A percentile compares a stretch with the other conserved stretches of the same genome.
Evolutionary conservation across 1,139 yeast species (phyloP).

Genomic region (Zygotorulaspora mrakii): DNA sequence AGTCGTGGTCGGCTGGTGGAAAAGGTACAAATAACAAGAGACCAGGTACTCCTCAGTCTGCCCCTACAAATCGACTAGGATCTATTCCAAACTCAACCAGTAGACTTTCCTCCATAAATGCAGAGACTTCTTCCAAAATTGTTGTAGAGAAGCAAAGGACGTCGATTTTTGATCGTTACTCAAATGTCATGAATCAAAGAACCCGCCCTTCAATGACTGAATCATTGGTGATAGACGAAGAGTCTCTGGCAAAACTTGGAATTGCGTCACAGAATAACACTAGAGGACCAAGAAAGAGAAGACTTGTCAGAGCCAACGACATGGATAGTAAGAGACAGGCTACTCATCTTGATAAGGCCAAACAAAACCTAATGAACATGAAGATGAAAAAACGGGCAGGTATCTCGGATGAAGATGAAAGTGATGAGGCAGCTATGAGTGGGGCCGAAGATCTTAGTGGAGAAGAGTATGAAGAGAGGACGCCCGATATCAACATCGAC

Average conservation of each 20-base stretch:
- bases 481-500: slow-evolving; percentile 50
- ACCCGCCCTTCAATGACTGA: slow-evolving; percentile 15
- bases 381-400: slow-evolving; percentile 22
- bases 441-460: slow-evolving; percentile 47
- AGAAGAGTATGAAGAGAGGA: slow-evolving; percentile 40
- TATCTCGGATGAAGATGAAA: slow-evolving; percentile 35
- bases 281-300: slow-evolving; percentile 26
- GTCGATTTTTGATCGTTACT: slow-evolving; percentile 44
- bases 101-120: slow-evolving; percentile 17
- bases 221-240: slow-evolving; percentile 20
- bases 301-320: slow-evolving; percentile 33
- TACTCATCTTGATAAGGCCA: slow-evolving; percentile 28
- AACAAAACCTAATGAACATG: slow-evolving; percentile 19
- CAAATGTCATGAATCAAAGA: slow-evolving; percentile 30
- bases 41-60: slow-evolving; percentile 4
- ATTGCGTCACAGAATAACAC: slow-evolving; percentile 6
- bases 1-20: slow-evolving; percentile 28
- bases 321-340: slow-evolving; percentile 12
- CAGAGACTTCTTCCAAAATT: slow-evolving; percentile 51
- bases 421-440: slow-evolving; percentile 39
- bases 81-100: slow-evolving; percentile 9
- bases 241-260: slow-evolving; percentile 16
- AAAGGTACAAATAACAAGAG: slow-evolving; percentile 9
- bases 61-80: slow-evolving; percentile 5
- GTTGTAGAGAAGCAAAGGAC: slow-evolving; percentile 49